These are phyloP conservation scores for Kodamaea kakaduensis DNA, from an alignment of 805 yeast genomes.

Conservation along the genomic window DNA sequence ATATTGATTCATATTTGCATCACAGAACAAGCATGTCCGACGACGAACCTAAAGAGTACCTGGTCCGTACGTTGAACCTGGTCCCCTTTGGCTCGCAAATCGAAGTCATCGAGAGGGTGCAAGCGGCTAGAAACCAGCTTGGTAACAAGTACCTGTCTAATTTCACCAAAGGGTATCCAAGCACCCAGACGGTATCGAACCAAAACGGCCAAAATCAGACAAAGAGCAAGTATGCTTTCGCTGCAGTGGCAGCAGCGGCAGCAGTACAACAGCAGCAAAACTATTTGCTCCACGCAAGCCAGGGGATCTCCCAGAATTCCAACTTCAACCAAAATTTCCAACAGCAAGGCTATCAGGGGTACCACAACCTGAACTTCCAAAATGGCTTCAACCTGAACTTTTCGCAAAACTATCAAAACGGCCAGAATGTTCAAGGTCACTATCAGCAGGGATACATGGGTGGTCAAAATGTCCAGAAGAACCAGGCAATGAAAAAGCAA, in stretches of 20 bases:
- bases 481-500: too few species aligned
- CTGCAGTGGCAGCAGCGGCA: conserved; percentile 32
- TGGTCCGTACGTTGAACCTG: conserved; percentile 23
- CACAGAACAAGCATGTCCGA: conserved; percentile 1
- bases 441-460: too few species aligned
- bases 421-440: not conserved
- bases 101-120: conserved; percentile 20
- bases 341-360: conserved; percentile 3
- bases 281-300: conserved; percentile 10
- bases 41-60: conserved; percentile 12
- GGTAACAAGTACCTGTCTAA: conserved; percentile 9
- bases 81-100: conserved; percentile 29
- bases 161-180: conserved; percentile 11
- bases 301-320: not conserved
- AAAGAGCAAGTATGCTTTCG: conserved; percentile 22
- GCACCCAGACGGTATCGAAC: conserved; percentile 7
- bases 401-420: conserved; percentile 2
- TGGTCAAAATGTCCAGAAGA: not conserved
- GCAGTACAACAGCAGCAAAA: conserved; percentile 28
- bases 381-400: not conserved
- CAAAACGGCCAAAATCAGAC: conserved; percentile 14
- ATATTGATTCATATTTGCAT: conserved; percentile 1
- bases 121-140: conserved; percentile 2
- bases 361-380: not conserved
- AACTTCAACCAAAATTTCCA: conserved; percentile 4